Evolutionary conservation across 2,329 filamentous ascomycete species (phyloP).

Genomic region (Hymenoscyphus fraxineus): DNA sequence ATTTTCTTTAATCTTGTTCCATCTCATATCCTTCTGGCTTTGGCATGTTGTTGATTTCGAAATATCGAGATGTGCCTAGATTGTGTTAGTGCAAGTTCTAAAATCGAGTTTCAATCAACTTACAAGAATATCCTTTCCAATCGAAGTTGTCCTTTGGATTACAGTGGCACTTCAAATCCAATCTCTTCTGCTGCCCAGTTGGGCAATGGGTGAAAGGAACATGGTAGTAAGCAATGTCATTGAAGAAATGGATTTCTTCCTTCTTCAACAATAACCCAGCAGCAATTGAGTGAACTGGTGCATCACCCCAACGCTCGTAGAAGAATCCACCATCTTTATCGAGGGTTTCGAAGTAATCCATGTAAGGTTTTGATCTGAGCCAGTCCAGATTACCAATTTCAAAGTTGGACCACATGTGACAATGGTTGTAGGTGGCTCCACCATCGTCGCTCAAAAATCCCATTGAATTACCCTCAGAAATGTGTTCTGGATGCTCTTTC

Average conservation of each 20-base stretch:
- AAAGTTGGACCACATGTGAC: constrained; percentile 99
- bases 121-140: constrained; percentile 98
- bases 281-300: constrained; percentile 96
- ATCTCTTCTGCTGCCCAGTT: constrained; percentile 76
- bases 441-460: constrained; percentile 86
- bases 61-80: constrained; percentile 79
- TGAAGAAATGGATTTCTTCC: constrained; percentile 96
- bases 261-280: constrained; percentile 83
- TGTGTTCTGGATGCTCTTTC: constrained; percentile 81
- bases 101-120: constrained; percentile 38
- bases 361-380: constrained; percentile 83
- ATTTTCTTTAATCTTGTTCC: constrained; percentile 49
- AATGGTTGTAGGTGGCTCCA: constrained; percentile 91
- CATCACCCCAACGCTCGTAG: constrained; percentile 98
- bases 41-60: constrained; percentile 72
- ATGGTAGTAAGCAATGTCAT: constrained; percentile 98
- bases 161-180: constrained; percentile 88
- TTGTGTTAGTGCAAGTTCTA: constrained; percentile 22
- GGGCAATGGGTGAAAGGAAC: constrained; percentile 98
- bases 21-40: constrained; percentile 85
- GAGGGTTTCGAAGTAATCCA: constrained; percentile 84
- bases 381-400: constrained; percentile 93
- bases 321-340: constrained; percentile 95
- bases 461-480: constrained; percentile 81
- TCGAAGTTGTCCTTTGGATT: constrained; percentile 98